Conservation (phyloP, 345 rosid genomes). For the Erucastrum elatum region DNA sequence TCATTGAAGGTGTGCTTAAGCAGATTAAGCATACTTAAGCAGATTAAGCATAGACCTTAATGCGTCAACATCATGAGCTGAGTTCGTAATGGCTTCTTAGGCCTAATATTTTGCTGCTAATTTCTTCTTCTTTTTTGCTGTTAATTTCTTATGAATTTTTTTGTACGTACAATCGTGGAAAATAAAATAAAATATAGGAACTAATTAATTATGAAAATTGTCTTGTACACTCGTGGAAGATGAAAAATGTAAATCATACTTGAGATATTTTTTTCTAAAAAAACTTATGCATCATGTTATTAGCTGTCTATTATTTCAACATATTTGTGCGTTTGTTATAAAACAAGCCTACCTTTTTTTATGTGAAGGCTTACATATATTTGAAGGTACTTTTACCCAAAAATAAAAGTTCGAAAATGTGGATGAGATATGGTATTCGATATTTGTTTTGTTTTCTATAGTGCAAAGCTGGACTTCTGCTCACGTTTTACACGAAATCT, state of each 20-base stretch:
- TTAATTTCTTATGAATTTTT: neutral
- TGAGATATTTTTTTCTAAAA: neutral
- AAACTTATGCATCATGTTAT: neutral
- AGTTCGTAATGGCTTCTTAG: slow-evolving; percentile 6
- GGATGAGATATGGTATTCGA: neutral
- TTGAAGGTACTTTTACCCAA: neutral
- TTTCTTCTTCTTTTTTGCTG: neutral
- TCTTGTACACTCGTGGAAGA: neutral
- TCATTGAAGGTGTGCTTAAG: neutral
- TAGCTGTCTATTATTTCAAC: neutral
- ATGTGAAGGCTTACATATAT: neutral
- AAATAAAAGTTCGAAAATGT: neutral
- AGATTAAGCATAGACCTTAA: neutral
- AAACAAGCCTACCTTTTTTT: neutral
- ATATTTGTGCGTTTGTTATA: neutral
- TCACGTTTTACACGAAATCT: neutral
- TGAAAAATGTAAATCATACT: neutral
- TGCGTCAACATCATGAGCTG: neutral
- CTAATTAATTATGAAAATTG: neutral
- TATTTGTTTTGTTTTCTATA: neutral
- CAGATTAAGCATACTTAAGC: neutral
- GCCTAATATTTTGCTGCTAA: neutral
- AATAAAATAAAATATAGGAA: neutral
- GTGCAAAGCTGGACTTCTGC: neutral
- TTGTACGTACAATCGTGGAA: neutral